Evolutionary conservation across 2,329 filamentous ascomycete genomes (phyloP).

Genomic region (Paracorniculantispora psalliotae): DNA sequence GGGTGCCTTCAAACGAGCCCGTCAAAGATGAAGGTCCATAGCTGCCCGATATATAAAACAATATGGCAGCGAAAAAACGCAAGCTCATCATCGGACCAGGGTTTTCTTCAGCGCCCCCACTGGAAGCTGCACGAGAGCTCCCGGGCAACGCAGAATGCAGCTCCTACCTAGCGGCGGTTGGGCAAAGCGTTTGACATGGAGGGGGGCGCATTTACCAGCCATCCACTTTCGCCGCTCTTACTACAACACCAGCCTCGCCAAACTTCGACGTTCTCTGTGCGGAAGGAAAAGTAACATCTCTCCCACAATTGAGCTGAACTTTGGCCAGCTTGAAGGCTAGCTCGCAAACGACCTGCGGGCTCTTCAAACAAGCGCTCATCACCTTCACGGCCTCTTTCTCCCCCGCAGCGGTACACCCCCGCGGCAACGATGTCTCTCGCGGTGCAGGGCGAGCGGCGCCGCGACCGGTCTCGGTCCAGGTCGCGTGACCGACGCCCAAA

Average conservation of each 20-base stretch:
- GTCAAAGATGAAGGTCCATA: no score
- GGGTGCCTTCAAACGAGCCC: no score
- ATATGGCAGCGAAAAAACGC: no score
- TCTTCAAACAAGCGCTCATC: neutral
- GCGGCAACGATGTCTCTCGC: conserved; percentile 44
- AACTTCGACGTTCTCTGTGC: neutral
- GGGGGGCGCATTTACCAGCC: conserved; percentile 1
- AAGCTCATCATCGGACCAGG: neutral
- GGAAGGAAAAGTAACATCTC: neutral
- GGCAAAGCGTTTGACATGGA: neutral
- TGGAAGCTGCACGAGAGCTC: neutral
- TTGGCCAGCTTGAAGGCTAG: neutral
- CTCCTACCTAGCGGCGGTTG: neutral
- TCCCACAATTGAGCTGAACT: neutral
- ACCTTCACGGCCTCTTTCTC: neutral
- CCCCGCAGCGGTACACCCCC: neutral
- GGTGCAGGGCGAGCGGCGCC: conserved; percentile 40
- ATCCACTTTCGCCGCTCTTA: conserved; percentile 3
- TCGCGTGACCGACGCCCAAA: conserved; percentile 32
- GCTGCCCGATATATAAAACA: no score
- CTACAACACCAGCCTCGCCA: neutral
- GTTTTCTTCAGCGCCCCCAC: conserved; percentile 4
- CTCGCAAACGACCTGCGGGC: neutral
- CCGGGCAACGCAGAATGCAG: neutral
- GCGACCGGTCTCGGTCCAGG: conserved; percentile 45